Base-by-base conservation (phyloP, 768 basidiomycete species). In the Paxillus rubicundulus region DNA sequence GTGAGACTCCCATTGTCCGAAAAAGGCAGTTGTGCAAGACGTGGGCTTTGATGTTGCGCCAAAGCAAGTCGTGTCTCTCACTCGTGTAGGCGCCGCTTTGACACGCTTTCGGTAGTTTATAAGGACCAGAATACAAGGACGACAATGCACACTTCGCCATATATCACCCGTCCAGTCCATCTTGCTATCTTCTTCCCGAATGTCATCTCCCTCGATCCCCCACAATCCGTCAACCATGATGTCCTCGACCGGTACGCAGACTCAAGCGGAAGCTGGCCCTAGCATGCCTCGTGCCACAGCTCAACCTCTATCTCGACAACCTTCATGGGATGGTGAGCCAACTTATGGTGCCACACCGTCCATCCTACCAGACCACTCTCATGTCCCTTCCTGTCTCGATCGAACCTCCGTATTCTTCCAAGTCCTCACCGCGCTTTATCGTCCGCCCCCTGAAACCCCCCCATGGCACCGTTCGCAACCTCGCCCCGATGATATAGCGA, bases 21-120 rank as follows among this genome's bases (percentile, higher is more conserved):
- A 64, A 69, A 71, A 70, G 68, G 70, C 49, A 71, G 39, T 58
- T 56, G 42, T 71, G 66, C 59, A 70, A 43, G 66, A 67, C 55
- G 41, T 40, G 30, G 30, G 30, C 30, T 8, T 9, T 30, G 30
- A 30, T 30, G 45, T 37, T 32, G 52, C 43, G 42, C 37, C 41
- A 37, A 50, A 40, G 36, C 49, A 33, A 28, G 43, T 41, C 18
- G 21, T 43, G 36, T 36, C 27, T 47, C 9, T 7, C 44, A 27
- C 46, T 28, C 28, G 36, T 50, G 37, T 27, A 42, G 49, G 48
- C 9, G 49, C 46, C 47, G 68, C 68, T 61, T 70, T 68, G 63
- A 61, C 57, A 62, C 61, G 67, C 51, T 58, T 45, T 33, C 17
- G 37, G 61, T 58, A 32, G 8, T 18, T 50, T 39, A 63, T 59